Evolutionary conservation across 2,329 filamentous ascomycete species (phyloP).

Genomic region (Alternaria dauci): DNA sequence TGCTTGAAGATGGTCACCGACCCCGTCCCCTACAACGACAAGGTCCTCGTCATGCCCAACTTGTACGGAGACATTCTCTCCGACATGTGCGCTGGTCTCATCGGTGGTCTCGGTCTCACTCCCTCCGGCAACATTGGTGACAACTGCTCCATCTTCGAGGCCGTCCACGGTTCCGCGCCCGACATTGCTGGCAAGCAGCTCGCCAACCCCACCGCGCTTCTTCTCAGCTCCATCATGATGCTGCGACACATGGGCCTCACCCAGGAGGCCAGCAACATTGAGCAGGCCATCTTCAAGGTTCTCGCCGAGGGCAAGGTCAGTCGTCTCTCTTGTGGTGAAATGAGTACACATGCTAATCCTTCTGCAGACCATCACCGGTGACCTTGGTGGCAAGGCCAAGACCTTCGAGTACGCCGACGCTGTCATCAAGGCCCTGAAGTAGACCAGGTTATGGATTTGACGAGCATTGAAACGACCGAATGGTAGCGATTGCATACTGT

Average conservation of each 20-base stretch:
- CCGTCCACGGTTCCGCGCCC: conserved; percentile 95
- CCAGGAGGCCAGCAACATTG: conserved; percentile 85
- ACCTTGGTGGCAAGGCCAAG: conserved; percentile 95
- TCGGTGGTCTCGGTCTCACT: conserved; percentile 95
- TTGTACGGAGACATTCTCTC: conserved; percentile 99
- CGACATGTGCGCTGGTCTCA: conserved; percentile 98
- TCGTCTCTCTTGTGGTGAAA: conserved; percentile 1
- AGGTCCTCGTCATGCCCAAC: conserved; percentile 97
- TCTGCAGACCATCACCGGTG: conserved; percentile 79
- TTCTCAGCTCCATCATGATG: conserved; percentile 99
- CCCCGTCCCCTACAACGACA: conserved; percentile 96
- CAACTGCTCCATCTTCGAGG: conserved; percentile 99
- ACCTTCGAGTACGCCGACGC: conserved; percentile 92
- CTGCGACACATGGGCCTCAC: conserved; percentile 95
- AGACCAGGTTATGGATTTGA: conserved; percentile 40
- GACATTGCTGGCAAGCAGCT: conserved; percentile 96
- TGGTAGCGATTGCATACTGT: conserved; percentile 49
- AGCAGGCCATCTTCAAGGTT: conserved; percentile 94
- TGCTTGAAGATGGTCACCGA: conserved; percentile 99
- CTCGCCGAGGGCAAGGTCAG: conserved; percentile 90
- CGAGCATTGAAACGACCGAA: conserved; percentile 36
- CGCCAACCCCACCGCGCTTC: conserved; percentile 95
- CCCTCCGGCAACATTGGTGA: conserved; percentile 99
- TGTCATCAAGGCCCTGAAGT: conserved; percentile 75
- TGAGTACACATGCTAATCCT: conserved; percentile 21